Evolutionary conservation across 129 eudicot species (phyloP).

Genomic region (Logfia minima): DNA sequence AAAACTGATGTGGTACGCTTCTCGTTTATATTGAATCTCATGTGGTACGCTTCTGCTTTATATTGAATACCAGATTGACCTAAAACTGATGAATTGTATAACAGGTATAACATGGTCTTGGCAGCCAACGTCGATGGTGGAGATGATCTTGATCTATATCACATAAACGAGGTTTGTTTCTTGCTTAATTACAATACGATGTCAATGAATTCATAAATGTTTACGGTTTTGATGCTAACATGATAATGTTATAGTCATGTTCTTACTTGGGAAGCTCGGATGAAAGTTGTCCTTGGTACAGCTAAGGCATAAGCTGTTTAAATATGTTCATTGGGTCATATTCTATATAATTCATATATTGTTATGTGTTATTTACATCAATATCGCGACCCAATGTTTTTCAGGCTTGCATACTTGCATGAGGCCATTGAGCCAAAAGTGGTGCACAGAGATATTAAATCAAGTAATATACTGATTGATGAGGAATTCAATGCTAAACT

Average conservation of each 20-base stretch:
- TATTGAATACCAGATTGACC: slow-evolving; percentile 13
- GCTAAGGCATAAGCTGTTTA: slow-evolving; percentile 72
- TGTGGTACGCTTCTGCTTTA: not conserved
- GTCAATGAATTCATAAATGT: no score
- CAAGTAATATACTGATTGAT: slow-evolving; percentile 77
- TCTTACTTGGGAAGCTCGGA: slow-evolving; percentile 89
- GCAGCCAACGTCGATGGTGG: slow-evolving; percentile 99
- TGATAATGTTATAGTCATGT: no score
- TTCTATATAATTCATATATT: no score
- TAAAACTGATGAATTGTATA: slow-evolving; percentile 13
- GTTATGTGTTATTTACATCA: not conserved
- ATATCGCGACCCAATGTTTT: not conserved
- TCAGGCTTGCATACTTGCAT: slow-evolving; percentile 75
- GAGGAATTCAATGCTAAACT: slow-evolving; percentile 74
- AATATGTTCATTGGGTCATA: not conserved
- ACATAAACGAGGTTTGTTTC: no score
- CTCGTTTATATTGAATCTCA: not conserved
- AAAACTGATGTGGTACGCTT: no score
- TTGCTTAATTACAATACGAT: no score
- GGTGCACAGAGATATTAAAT: slow-evolving; percentile 82
- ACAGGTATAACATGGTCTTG: slow-evolving; percentile 99
- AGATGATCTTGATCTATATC: slow-evolving; percentile 99
- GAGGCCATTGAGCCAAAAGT: slow-evolving; percentile 93
- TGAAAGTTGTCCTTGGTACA: slow-evolving; percentile 68
- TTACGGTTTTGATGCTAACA: no score